These are phyloP conservation scores for Zelonia costaricensis DNA, from an alignment of 208 protist species.

Conservation along the genomic window DNA sequence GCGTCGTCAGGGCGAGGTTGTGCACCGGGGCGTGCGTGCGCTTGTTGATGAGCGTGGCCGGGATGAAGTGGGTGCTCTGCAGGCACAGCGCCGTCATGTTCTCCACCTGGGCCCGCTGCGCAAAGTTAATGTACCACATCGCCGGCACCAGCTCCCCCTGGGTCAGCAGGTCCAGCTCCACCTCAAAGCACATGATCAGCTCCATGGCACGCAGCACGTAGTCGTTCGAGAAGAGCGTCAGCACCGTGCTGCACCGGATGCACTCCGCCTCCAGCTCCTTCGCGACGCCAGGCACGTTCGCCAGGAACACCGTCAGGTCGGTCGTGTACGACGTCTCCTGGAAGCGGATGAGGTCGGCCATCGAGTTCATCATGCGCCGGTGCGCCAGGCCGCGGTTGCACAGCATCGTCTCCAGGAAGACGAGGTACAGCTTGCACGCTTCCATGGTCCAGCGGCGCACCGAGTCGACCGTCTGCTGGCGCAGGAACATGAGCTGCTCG, in stretches of 20 bases:
- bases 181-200: conserved; percentile 60
- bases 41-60: conserved; percentile 81
- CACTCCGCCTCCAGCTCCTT: conserved; percentile 51
- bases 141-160: conserved; percentile 70
- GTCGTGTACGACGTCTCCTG: conserved; percentile 74
- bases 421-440: conserved; percentile 67
- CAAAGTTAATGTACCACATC: conserved; percentile 82
- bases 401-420: conserved; percentile 83
- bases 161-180: conserved; percentile 81
- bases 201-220: conserved; percentile 74
- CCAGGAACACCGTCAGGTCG: conserved; percentile 74
- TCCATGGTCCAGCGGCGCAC: conserved; percentile 64
- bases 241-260: conserved; percentile 50
- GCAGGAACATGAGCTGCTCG: conserved; percentile 44
- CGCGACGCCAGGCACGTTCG: conserved; percentile 40
- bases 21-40: conserved; percentile 69
- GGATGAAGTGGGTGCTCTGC: conserved; percentile 57
- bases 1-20: conserved; percentile 81
- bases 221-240: conserved; percentile 73
- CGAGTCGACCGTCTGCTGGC: conserved; percentile 67
- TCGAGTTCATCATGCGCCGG: conserved; percentile 72
- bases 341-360: conserved; percentile 55
- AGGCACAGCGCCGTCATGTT: conserved; percentile 65
- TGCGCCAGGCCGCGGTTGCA: conserved; percentile 87
- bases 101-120: conserved; percentile 63